These are phyloP conservation scores for Fonsecaea nubica DNA, from an alignment of 2,329 filamentous ascomycete genomes.

Conservation along the genomic window DNA sequence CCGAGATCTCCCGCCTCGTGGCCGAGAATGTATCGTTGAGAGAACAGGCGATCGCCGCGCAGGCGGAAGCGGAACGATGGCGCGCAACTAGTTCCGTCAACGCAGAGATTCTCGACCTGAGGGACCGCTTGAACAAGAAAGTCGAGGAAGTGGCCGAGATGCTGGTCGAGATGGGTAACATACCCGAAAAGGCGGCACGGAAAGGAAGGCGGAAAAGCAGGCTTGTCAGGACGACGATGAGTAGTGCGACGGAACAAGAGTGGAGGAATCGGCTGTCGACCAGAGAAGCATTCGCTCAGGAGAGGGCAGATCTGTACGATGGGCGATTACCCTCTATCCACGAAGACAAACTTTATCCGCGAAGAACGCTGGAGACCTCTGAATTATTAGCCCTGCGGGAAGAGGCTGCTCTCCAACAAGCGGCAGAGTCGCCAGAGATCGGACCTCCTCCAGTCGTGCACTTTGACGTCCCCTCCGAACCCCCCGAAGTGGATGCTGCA, in stretches of 20 bases:
- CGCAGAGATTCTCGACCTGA: slow-evolving; percentile 59
- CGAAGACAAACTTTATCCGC: slow-evolving; percentile 65
- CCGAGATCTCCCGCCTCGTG: slow-evolving; percentile 66
- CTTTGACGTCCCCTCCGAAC: slow-evolving; percentile 56
- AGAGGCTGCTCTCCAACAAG: slow-evolving; percentile 37
- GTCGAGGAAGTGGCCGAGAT: slow-evolving; percentile 62
- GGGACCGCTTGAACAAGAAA: slow-evolving; percentile 62
- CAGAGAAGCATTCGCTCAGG: slow-evolving; percentile 42
- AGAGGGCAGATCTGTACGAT: slow-evolving; percentile 42
- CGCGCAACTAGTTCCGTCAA: slow-evolving; percentile 52
- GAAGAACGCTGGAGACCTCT: slow-evolving; percentile 59
- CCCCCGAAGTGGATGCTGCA: slow-evolving; percentile 53
- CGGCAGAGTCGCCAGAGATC: slow-evolving; percentile 44
- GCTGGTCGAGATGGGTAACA: slow-evolving; percentile 60
- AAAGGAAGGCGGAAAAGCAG: slow-evolving; percentile 30
- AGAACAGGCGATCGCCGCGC: slow-evolving; percentile 64
- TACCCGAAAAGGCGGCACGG: slow-evolving; percentile 39
- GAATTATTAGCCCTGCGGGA: slow-evolving; percentile 46
- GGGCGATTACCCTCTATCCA: slow-evolving; percentile 63
- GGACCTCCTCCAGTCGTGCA: slow-evolving; percentile 59
- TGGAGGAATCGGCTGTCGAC: slow-evolving; percentile 39
- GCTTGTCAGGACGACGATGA: slow-evolving; percentile 26
- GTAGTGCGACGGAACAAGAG: slow-evolving; percentile 42
- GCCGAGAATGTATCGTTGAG: slow-evolving; percentile 66
- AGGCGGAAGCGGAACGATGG: slow-evolving; percentile 59